Conservation (phyloP, 1,284 basidiomycete species). For the Boletus sp. region DNA sequence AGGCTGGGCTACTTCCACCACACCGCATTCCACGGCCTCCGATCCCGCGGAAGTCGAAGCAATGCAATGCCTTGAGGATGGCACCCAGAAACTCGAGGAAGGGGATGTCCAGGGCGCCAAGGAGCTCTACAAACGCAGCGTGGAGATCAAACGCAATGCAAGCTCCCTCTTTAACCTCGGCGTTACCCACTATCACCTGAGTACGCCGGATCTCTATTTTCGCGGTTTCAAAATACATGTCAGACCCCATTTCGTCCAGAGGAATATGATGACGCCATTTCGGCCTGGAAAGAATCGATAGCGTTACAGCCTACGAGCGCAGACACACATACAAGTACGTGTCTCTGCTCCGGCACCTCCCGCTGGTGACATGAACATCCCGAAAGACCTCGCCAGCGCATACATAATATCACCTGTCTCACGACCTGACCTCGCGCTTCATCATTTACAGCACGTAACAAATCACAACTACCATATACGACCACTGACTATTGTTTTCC, state of each 20-base stretch:
- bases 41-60: constrained; percentile 86
- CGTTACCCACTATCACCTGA: constrained; percentile 85
- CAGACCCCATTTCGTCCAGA: constrained; percentile 44
- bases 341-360: constrained; percentile 16
- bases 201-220: constrained; percentile 42
- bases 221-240: constrained; percentile 13
- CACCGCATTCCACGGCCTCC: constrained; percentile 70
- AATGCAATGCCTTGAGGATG: constrained; percentile 78
- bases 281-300: constrained; percentile 85
- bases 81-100: constrained; percentile 84
- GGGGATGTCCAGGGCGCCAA: constrained; percentile 84
- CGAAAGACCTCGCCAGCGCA: constrained; percentile 84
- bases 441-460: constrained; percentile 73
- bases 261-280: constrained; percentile 82
- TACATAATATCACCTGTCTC: constrained; percentile 86
- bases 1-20: constrained; percentile 85
- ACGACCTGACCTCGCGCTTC: constrained; percentile 85
- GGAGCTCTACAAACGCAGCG: constrained; percentile 73
- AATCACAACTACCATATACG: constrained; percentile 22
- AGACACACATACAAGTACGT: constrained; percentile 89
- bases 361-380: constrained; percentile 28
- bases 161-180: constrained; percentile 87
- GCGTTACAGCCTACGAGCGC: constrained; percentile 79
- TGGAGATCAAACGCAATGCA: constrained; percentile 77
- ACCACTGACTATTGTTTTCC: constrained; percentile 33